These are phyloP conservation scores for Macaranga tanarius DNA, from an alignment of 441 rosid genomes.

Conservation along the genomic window DNA sequence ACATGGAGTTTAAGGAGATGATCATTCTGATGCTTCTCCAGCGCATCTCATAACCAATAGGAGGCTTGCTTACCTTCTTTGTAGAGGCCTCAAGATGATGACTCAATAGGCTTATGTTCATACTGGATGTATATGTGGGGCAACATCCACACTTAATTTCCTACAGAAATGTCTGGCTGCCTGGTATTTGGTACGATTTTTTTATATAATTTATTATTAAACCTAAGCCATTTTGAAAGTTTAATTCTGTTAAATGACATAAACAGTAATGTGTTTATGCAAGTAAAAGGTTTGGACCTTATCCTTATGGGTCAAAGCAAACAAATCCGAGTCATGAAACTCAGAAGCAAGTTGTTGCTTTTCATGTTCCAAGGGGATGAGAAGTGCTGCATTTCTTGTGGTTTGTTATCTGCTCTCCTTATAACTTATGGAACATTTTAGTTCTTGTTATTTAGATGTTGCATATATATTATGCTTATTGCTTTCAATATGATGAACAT, in stretches of 20 bases:
- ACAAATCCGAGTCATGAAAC: not conserved
- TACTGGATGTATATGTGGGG: conserved; percentile 21
- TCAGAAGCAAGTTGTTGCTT: not conserved
- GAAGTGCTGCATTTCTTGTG: not conserved
- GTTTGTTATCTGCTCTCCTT: not conserved
- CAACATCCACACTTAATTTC: conserved; percentile 22
- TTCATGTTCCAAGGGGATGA: not conserved
- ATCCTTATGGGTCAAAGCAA: not conserved
- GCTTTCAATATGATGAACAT: not conserved
- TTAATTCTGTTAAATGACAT: not conserved
- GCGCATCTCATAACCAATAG: conserved; percentile 25
- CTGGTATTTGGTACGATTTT: conserved; percentile 25
- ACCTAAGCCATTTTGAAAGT: not conserved
- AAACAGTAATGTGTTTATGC: not conserved
- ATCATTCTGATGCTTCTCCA: conserved; percentile 23
- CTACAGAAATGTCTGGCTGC: conserved; percentile 23
- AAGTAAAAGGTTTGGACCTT: not conserved
- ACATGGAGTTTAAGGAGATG: conserved; percentile 19
- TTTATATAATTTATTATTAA: not conserved
- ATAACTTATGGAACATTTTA: not conserved
- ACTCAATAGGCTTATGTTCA: conserved; percentile 18
- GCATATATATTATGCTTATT: not conserved
- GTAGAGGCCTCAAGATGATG: conserved; percentile 33
- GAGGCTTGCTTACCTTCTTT: conserved; percentile 30
- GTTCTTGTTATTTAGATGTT: not conserved